Evolutionary conservation across 192 early-diverging fungal species (phyloP).

Genomic region (Backusella mclennaniae): DNA sequence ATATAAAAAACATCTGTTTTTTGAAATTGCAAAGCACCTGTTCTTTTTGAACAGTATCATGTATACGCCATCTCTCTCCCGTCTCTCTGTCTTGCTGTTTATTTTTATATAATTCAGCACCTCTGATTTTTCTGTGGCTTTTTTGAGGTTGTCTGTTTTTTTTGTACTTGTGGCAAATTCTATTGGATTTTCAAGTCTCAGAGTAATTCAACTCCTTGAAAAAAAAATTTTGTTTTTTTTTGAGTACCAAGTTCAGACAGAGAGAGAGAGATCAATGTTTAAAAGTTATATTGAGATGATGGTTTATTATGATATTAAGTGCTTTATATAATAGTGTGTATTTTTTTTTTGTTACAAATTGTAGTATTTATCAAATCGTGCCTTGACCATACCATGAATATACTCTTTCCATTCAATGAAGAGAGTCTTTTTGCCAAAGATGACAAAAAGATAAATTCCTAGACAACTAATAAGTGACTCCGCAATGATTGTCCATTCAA

Average conservation of each 20-base stretch:
- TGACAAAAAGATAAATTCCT: slow-evolving; percentile 42
- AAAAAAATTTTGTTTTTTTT: not conserved
- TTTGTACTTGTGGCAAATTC: not conserved
- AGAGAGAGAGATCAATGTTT: not conserved
- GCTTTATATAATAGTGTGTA: not conserved
- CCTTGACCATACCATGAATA: slow-evolving; percentile 4
- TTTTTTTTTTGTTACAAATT: not conserved
- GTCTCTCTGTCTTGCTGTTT: not conserved
- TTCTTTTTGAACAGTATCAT: not conserved
- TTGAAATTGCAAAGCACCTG: slow-evolving; percentile 1
- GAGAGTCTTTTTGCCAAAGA: slow-evolving; percentile 43
- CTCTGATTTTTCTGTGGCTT: not conserved
- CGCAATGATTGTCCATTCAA: slow-evolving; percentile 40
- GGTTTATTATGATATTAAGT: not conserved
- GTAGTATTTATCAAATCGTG: not conserved
- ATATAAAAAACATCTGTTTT: slow-evolving; percentile 1
- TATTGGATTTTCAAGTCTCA: not conserved
- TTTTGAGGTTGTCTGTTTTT: not conserved
- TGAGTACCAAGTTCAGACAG: not conserved
- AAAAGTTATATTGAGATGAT: not conserved
- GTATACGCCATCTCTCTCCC: not conserved
- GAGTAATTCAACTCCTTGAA: not conserved
- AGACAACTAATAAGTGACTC: slow-evolving; percentile 41
- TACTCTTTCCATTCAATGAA: slow-evolving; percentile 43
- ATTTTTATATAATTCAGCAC: not conserved